Evolutionary conservation across 2,329 filamentous ascomycete species (phyloP).

Genomic region (Fusarium miscanthi): DNA sequence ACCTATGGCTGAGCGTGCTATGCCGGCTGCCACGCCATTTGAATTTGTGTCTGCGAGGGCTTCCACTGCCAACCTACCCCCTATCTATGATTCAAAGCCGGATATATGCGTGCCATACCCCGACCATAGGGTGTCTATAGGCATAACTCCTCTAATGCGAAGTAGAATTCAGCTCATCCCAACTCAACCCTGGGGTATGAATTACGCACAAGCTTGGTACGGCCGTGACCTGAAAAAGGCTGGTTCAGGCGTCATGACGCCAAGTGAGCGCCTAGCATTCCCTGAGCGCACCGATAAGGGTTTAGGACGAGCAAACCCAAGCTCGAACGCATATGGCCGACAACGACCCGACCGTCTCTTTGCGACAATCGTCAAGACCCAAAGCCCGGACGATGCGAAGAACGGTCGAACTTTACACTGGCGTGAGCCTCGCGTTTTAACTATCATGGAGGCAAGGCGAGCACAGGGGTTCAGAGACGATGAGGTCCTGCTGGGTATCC

Average conservation of each 20-base stretch:
- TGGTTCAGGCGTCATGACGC: conserved; percentile 51
- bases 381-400: conserved; percentile 64
- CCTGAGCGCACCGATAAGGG: conserved; percentile 39
- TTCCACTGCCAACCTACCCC: conserved; percentile 70
- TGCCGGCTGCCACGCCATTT: conserved; percentile 66
- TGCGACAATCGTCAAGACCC: conserved; percentile 70
- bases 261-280: conserved; percentile 55
- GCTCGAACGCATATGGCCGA: conserved; percentile 62
- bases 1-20: conserved; percentile 64
- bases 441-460: conserved; percentile 73
- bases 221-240: conserved; percentile 42
- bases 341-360: conserved; percentile 65
- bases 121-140: conserved; percentile 70
- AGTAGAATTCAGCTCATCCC: conserved; percentile 69
- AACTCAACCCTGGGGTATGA: conserved; percentile 64
- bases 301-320: conserved; percentile 54
- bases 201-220: conserved; percentile 60
- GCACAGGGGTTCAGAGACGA: conserved; percentile 77
- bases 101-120: conserved; percentile 73
- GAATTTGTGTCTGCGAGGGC: conserved; percentile 63
- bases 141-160: conserved; percentile 54
- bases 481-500: conserved; percentile 73
- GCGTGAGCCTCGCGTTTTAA: conserved; percentile 69
- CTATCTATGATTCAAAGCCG: conserved; percentile 69
- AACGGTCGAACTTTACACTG: conserved; percentile 72